phyloP scores from a whole-genome alignment of 805 yeast genomes.

The Candida sakaeoensis region DNA sequence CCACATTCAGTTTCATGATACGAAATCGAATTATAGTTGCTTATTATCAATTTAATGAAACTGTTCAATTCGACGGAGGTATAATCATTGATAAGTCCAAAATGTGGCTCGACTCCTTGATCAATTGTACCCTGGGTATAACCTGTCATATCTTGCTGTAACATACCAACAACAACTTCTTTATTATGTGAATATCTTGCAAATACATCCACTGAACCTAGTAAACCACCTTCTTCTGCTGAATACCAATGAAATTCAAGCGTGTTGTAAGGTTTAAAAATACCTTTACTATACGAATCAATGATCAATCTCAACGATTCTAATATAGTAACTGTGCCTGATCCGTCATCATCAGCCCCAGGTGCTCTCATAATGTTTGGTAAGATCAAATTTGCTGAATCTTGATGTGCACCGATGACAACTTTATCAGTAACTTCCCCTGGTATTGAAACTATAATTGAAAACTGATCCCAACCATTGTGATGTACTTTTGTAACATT shows the following conservation, averaged over 20 bases:
- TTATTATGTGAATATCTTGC: slow-evolving; percentile 42
- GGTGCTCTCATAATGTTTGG: slow-evolving; percentile 74
- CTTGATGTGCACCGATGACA: slow-evolving; percentile 87
- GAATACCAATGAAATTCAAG: slow-evolving; percentile 92
- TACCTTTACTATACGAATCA: slow-evolving; percentile 26
- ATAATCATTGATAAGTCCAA: slow-evolving; percentile 80
- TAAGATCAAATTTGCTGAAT: slow-evolving; percentile 69
- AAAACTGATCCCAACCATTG: slow-evolving; percentile 70
- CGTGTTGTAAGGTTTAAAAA: slow-evolving; percentile 60
- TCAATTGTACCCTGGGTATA: slow-evolving; percentile 52
- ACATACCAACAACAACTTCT: slow-evolving; percentile 70
- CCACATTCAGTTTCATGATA: slow-evolving; percentile 79
- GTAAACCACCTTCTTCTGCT: slow-evolving; percentile 90
- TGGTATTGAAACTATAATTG: slow-evolving; percentile 62
- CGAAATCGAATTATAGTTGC: slow-evolving; percentile 61
- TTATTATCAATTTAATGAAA: slow-evolving; percentile 60
- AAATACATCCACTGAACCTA: slow-evolving; percentile 83
- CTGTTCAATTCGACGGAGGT: slow-evolving; percentile 52
- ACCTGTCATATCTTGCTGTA: slow-evolving; percentile 96
- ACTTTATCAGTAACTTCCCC: slow-evolving; percentile 52
- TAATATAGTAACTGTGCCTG: slow-evolving; percentile 76
- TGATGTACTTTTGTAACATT: slow-evolving; percentile 55
- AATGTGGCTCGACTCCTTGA: slow-evolving; percentile 53
- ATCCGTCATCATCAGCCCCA: slow-evolving; percentile 94
- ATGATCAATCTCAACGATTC: slow-evolving; percentile 69